phyloP scores from a whole-genome alignment of 2,329 filamentous ascomycete genomes.

The Aspergillus chevalieri region DNA sequence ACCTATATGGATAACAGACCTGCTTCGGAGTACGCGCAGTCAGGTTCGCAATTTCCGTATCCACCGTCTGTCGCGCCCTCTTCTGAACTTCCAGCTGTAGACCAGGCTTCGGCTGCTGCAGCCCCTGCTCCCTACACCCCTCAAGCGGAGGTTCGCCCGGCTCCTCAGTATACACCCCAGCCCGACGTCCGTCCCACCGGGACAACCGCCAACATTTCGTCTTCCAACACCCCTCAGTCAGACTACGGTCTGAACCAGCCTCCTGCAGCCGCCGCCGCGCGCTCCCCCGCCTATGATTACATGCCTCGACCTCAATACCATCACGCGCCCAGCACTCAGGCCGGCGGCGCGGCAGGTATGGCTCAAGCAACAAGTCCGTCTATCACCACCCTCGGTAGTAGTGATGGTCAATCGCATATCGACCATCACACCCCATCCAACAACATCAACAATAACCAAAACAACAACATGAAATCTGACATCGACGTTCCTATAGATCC shows the following conservation, averaged over 20 bases:
- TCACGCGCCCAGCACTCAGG: slow-evolving; percentile 62
- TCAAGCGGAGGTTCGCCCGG: slow-evolving; percentile 33
- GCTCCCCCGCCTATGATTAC: slow-evolving; percentile 82
- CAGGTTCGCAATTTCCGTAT: slow-evolving; percentile 68
- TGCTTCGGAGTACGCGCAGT: slow-evolving; percentile 73
- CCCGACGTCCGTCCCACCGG: slow-evolving; percentile 65
- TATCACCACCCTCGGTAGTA: slow-evolving; percentile 61
- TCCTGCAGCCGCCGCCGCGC: slow-evolving; percentile 52
- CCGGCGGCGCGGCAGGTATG: slow-evolving; percentile 80
- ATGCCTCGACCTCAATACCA: slow-evolving; percentile 74
- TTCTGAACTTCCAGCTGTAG: slow-evolving; percentile 82
- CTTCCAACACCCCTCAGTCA: slow-evolving; percentile 76
- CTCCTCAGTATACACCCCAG: slow-evolving; percentile 68
- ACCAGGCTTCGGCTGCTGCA: slow-evolving; percentile 79
- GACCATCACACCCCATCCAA: slow-evolving; percentile 59
- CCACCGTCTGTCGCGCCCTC: slow-evolving; percentile 51
- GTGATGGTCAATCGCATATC: slow-evolving; percentile 54
- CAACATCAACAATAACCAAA: slow-evolving; percentile 11
- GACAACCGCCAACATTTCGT: slow-evolving; percentile 56
- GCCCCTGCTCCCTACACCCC: slow-evolving; percentile 34
- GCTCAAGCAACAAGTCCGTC: slow-evolving; percentile 99
- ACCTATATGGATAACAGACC: slow-evolving; percentile 55
- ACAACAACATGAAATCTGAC: slow-evolving; percentile 75
- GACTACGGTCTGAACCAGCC: slow-evolving; percentile 78
- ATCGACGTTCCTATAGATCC: slow-evolving; percentile 98